Base-by-base conservation (phyloP, 108 stramenopile genomes). In the Cyclotella cryptica region DNA sequence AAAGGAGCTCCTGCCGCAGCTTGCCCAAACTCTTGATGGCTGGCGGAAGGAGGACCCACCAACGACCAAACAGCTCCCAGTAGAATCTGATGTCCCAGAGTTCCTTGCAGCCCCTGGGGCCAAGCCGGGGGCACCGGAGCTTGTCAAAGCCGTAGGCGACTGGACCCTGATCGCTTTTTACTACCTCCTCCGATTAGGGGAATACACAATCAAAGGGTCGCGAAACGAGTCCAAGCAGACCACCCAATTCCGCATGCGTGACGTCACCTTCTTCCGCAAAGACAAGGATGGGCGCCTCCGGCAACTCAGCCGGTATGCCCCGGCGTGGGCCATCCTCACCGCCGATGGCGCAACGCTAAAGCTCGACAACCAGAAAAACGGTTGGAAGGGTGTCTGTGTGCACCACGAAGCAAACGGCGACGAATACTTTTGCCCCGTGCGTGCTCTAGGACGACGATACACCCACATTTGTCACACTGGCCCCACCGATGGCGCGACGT, bases 31-130 rank as follows among this genome's bases (percentile, higher is more conserved):
- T 42, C 6, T 71, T 9, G 70, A 71, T 42, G 54, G 70, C 6
- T 71, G 22, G 29, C 30, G 28, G 19, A 71, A 71, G 13, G 43
- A 57, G 10, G 57, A 71, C 39, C 30, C 22, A 1, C 70, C 70
- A 3, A 19, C 52, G 3, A 43, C 2, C 12, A 71, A 71, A 44
- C 41, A 59, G 26, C 17, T 71, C 10, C 70, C 70, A n/a, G 70
- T 71, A 4, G 70, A 71, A 21, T 39, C 26, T 2, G 70, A 71
- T 58, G 10, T 71, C 14, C 42, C 57, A 7, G 70, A 71, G 57
- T 41, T 30, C 10, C n/a, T 71, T 6, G 57, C 18, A 3, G 30
- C n/a, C 3, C 0, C 12, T 7, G 52, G 11, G 6, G 28, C 19
- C 39, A 11, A n/a, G 17, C 27, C 6, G 4, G 68, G 29, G 49